Evolutionary conservation across 169 alveolate genomes (phyloP).

Genomic region (Plasmodium berghei): DNA sequence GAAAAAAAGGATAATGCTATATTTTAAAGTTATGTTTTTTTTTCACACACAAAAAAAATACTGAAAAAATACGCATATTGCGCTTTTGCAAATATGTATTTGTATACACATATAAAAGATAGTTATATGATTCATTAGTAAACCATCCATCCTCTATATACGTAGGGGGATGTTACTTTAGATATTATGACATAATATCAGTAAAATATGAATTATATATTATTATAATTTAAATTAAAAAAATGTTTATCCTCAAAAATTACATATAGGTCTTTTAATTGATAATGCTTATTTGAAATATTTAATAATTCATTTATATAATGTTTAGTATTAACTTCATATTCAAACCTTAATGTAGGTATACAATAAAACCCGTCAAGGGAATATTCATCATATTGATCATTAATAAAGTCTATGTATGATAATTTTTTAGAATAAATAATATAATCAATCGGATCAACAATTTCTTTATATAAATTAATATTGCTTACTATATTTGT

Average conservation of each 20-base stretch:
- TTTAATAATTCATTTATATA: constrained; percentile 19
- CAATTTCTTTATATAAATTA: constrained; percentile 1
- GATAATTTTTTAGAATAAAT: constrained; percentile 53
- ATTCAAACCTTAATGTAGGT: constrained; percentile 50
- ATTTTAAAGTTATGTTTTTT: too few species aligned
- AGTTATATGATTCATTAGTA: too few species aligned
- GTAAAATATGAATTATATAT: too few species aligned
- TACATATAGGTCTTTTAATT: constrained; percentile 40
- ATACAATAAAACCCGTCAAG: constrained; percentile 45
- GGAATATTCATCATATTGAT: constrained; percentile 43
- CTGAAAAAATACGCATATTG: too few species aligned
- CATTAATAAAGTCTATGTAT: constrained; percentile 38
- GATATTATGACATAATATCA: too few species aligned
- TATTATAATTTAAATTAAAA: constrained; percentile 21
- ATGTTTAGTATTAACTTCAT: constrained; percentile 26
- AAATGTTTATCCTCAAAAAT: constrained; percentile 54
- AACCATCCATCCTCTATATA: too few species aligned
- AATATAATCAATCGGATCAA: constrained; percentile 26
- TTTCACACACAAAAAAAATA: too few species aligned
- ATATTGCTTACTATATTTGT: constrained; percentile 16
- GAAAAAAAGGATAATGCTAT: too few species aligned
- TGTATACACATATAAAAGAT: too few species aligned
- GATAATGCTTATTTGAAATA: constrained; percentile 18
- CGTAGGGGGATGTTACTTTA: too few species aligned
- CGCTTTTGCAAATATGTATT: too few species aligned